A percentile compares a stretch with the other conserved stretches of the same genome.
phyloP scores from a whole-genome alignment of 768 basidiomycete species.

The Lentinula aciculospora region DNA sequence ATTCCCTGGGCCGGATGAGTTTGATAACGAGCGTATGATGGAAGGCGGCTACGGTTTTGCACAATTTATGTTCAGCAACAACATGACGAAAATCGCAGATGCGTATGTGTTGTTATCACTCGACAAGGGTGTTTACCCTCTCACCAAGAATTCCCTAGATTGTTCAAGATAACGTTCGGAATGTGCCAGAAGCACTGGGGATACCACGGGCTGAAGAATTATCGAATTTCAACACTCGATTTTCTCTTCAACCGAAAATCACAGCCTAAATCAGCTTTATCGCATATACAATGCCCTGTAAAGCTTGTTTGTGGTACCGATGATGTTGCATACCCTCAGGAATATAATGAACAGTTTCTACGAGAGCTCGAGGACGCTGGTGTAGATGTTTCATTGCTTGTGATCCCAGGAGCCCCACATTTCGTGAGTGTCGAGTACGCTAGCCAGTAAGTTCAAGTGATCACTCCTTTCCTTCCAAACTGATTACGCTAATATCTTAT shows the following conservation, averaged over 20 bases:
- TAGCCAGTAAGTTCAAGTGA: constrained; percentile 3
- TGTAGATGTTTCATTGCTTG: constrained; percentile 14
- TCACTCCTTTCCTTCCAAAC: background rate
- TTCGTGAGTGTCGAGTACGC: constrained; percentile 14
- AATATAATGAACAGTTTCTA: constrained; percentile 12
- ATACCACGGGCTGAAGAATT: background rate
- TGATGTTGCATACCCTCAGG: constrained; percentile 20
- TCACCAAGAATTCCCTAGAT: background rate
- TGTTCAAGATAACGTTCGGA: background rate
- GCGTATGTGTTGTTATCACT: constrained; percentile 6
- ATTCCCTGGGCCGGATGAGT: background rate
- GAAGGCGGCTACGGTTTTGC: constrained; percentile 12
- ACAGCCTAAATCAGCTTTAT: constrained; percentile 2
- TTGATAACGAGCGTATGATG: constrained; percentile 6
- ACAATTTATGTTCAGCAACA: constrained; percentile 12
- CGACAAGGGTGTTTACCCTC: background rate
- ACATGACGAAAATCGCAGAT: background rate
- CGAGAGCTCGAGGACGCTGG: constrained; percentile 17
- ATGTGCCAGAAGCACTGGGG: constrained; percentile 2
- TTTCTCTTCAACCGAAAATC: constrained; percentile 10
- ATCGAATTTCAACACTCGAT: constrained; percentile 3
- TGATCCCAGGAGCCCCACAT: constrained; percentile 18
- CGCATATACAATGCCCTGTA: constrained; percentile 17
- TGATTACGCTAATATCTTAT: background rate
- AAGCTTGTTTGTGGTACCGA: constrained; percentile 18